Evolutionary conservation across 176 grass and related monocot species (phyloP), one percentile per base, ranked within the genome.

Genomic region (Olyra latifolia): DNA sequence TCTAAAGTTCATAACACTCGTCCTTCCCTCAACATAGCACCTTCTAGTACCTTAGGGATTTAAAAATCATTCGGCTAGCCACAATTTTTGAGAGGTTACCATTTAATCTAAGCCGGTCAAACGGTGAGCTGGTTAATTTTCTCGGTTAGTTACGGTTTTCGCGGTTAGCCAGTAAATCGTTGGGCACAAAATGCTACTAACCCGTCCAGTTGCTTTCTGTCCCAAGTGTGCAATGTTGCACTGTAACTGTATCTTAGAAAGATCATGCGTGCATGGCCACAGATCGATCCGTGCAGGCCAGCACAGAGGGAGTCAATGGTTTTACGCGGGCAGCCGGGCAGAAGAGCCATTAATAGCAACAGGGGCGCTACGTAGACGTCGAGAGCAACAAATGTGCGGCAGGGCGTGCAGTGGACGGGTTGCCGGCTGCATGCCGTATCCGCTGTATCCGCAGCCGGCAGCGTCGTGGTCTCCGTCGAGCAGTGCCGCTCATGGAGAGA

Each of bases 171-270:
- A n/a, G n/a, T n/a, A n/a, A n/a, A n/a, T n/a, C n/a, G n/a, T n/a
- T n/a, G n/a, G n/a, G n/a, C n/a, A n/a, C n/a, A n/a, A n/a, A n/a
- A n/a, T n/a, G n/a, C n/a, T n/a, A n/a, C n/a, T n/a, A n/a, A n/a
- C n/a, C n/a, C n/a, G n/a, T n/a, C n/a, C n/a, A n/a, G n/a, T n/a
- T n/a, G n/a, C n/a, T n/a, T 75, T 75, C 12, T 65, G 58, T 42
- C 28, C 46, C 47, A 0, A 55, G 27, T 20, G 59, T n/a, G n/a
- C n/a, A n/a, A n/a, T n/a, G n/a, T n/a, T 27, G 69, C 61, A 35
- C 64, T 77, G 83, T 29, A 32, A 69, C 53, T 49, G 61, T 49
- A 81, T 68, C 77, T 61, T 19, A n/a, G 78, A 76, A 87, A 81
- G 71, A 82, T 87, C 78, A 75, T 60, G 78, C 84, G 69, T 56